Base-by-base conservation (phyloP, 495 filamentous ascomycete species). In the Poronia punctata region DNA sequence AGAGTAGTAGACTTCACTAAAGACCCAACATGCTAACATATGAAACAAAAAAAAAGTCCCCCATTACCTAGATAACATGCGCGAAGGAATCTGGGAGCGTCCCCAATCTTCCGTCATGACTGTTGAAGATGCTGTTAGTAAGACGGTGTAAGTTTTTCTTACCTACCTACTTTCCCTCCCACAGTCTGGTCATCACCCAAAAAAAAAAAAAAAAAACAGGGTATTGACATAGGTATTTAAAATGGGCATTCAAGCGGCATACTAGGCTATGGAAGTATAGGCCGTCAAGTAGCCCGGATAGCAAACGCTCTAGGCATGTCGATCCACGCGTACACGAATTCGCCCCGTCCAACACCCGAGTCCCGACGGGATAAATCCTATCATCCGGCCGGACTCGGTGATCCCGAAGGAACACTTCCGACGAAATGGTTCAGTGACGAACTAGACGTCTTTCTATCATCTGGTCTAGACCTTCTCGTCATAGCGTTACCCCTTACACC, bases 201-300 rank as follows among this genome's bases (percentile, higher is more conserved):
- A 20, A 5, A 28, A 12, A 17, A 14, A 25, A 3, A 17, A 5
- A n/a, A 14, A 25, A 21, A 38, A 10, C 5, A 7, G 14, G 12
- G 19, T 18, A 1, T 11, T 11, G 15, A 27, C 18, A 8, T 12
- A 9, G 22, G 20, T 38, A 27, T 38, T 22, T 5, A 9, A 31
- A 10, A n/a, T 11, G 10, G 19, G 4, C 25, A 23, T 9, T 18
- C 2, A 22, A 71, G 85, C 17, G 86, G 86, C 7, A 83, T 93
- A 25, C 68, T 94, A 4, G 88, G 88, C 4, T 93, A 93, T 58
- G 86, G 88, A 18, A 79, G 78, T 49, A 94, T 95, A 43, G 86
- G 86, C 1, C 68, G 86, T 15, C 86, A 90, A 42, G 74, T 79
- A 35, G 87, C 75, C 15, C 72, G 80, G 11, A 69, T 92, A 1